phyloP scores from a whole-genome alignment of 2,329 filamentous ascomycete species.

The Aspergillus bombycis region DNA sequence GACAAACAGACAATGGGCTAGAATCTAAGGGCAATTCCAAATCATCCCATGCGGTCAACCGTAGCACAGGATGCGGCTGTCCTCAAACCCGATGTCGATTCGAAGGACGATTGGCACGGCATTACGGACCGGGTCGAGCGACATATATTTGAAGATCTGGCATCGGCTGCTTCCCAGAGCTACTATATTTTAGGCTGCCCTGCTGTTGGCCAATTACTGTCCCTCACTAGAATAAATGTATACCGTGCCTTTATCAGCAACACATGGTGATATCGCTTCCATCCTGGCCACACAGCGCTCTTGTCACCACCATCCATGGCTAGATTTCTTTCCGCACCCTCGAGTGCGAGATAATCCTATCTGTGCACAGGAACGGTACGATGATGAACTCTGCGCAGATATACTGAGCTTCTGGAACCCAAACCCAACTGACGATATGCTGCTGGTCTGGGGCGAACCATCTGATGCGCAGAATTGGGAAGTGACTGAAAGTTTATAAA shows the following conservation, averaged over 20 bases:
- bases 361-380: constrained; percentile 26
- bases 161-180: constrained; percentile 25
- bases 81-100: no score
- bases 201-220: constrained; percentile 37
- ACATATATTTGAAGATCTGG: no score
- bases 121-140: no score
- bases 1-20: no score
- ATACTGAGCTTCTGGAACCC: constrained; percentile 23
- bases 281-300: constrained; percentile 35
- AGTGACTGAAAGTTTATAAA: neutral
- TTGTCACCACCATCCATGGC: constrained; percentile 43
- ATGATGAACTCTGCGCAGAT: constrained; percentile 42
- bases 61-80: no score
- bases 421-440: neutral
- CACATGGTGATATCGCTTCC: neutral
- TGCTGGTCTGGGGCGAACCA: neutral
- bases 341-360: constrained; percentile 44
- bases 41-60: no score
- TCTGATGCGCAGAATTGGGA: neutral
- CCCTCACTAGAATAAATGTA: constrained; percentile 40
- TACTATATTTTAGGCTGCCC: constrained; percentile 32
- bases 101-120: no score
- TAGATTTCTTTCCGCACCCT: constrained; percentile 34
- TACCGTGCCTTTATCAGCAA: constrained; percentile 38
- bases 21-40: no score